Base-by-base conservation (phyloP, 192 early-diverging fungal species). In the Backusella circina region DNA sequence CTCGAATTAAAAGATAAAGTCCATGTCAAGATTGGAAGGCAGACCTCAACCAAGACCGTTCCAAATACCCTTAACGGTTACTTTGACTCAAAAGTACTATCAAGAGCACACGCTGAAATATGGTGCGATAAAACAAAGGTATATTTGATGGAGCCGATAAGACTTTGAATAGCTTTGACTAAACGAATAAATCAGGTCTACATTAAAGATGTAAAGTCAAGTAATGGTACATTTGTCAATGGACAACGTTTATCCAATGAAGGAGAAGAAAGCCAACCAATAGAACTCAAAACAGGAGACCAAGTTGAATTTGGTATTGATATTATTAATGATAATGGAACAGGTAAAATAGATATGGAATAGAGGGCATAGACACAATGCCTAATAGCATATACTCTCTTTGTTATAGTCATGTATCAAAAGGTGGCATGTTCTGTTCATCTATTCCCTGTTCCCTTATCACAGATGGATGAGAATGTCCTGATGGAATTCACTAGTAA, bases 221-320 rank as follows among this genome's bases (percentile, higher is more conserved):
- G 88, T 72, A 95, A 95, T 75, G 94, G 94, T 16, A 95, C 94
- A 0, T 95, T 95, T 78, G 71, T 95, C 26, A 94, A 95, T 76
- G 89, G 87, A 15, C 79, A 83, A 16, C 80, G 94, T 65, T 79
- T 95, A 23, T 89, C 88, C 38, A 86, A 88, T 4, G 94, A 94
- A 77, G 84, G 85, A 64, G 75, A 82, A 21, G 86, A 89, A 73
- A 89, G 88, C 75, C 85, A 73, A 2, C 85, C 90, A 0, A 70
- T 84, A 41, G 87, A 91, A 71, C 72, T 95, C 65, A 83, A 84
- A 47, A 78, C 86, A 28, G 88, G 86, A 38, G 93, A 92, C 67
- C 51, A 77, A 47, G 77, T 95, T 3, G 93, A 94, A 51, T 94
- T 94, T 84, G 93, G 93, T 36, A 88, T 94, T 33, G 93, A 94